Base-by-base conservation (phyloP, 192 early-diverging fungal genomes). In the Entophlyctis luteolus region DNA sequence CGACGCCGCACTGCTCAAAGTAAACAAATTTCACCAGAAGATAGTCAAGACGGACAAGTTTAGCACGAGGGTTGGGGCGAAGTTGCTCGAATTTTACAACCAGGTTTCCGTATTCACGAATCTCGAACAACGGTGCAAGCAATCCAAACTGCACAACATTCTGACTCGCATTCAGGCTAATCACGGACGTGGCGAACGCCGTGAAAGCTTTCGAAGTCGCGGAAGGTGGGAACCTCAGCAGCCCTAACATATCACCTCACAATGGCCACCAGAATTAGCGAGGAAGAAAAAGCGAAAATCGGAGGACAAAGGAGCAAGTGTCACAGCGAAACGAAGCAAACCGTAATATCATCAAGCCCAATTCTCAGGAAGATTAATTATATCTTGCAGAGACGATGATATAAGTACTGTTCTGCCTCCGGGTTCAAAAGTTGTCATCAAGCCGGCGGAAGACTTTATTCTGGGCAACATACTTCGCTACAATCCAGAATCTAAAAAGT, bases 371-470 rank as follows among this genome's bases (percentile, higher is more conserved):
- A 29, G 6, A 32, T 59, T 10, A 47, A 47, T 47, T 22, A 22
- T 22, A 47, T 47, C 22, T 47, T 47, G 45, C n/a, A 45, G n/a
- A n/a, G n/a, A n/a, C n/a, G n/a, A n/a, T n/a, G n/a, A n/a, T n/a
- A n/a, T n/a, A n/a, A n/a, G n/a, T n/a, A n/a, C n/a, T n/a, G n/a
- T 37, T 20, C 62, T 65, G 12, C 31, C 69, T 22, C 16, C 38
- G 27, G 8, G 39, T 4, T 12, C 31, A 16, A 42, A 76, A 36
- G 78, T 78, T 8, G 77, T 67, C 18, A 67, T 72, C 3, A 54
- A 49, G 16, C 76, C 78, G 3, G 39, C 27, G 45, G 46, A 67
- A 56, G 76, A 79, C 36, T 79, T 75, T 75, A 69, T 81, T 23
- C 38, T 81, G 45, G 79, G 70, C 6, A 69, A 34, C 6, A 59